phyloP scores from a whole-genome alignment of 129 eudicot species.

The Lactuca sativa region DNA sequence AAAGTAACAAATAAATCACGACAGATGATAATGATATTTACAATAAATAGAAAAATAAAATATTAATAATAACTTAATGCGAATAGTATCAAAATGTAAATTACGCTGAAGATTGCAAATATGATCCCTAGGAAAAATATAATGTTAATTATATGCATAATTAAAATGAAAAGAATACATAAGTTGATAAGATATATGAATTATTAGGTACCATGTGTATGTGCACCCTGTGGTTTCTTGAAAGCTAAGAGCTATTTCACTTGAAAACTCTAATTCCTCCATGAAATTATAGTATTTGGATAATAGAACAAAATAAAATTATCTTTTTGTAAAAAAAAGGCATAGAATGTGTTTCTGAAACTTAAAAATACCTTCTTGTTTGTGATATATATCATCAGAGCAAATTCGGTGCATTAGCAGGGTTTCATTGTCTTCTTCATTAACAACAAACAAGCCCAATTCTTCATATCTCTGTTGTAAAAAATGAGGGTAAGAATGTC shows the following conservation, averaged over 20 bases:
- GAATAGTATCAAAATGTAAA: conserved; percentile 53
- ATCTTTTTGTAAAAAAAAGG: neutral
- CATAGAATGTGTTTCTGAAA: neutral
- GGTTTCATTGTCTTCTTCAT: conserved; percentile 82
- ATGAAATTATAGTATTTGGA: conserved; percentile 78
- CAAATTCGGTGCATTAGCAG: conserved; percentile 75
- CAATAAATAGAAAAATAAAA: neutral
- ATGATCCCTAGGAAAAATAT: conserved; percentile 59
- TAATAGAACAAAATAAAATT: neutral
- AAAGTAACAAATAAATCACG: neutral
- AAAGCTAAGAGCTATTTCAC: conserved; percentile 93
- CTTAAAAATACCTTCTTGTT: conserved; percentile 72
- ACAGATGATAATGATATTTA: neutral
- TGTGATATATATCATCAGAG: conserved; percentile 78
- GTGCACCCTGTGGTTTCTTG: conserved; percentile 82
- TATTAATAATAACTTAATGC: conserved; percentile 24
- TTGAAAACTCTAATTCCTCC: conserved; percentile 79
- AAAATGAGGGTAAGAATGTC: conserved; percentile 4
- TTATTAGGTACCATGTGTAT: conserved; percentile 61
- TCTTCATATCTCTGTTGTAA: conserved; percentile 72
- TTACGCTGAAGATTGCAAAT: conserved; percentile 64
- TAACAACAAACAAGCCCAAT: conserved; percentile 66
- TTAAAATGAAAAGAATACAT: neutral
- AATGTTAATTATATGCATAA: neutral
- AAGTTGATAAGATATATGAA: neutral